Evolutionary conservation across 2,329 filamentous ascomycete species (phyloP).

Genomic region (Cytospora leucostoma): DNA sequence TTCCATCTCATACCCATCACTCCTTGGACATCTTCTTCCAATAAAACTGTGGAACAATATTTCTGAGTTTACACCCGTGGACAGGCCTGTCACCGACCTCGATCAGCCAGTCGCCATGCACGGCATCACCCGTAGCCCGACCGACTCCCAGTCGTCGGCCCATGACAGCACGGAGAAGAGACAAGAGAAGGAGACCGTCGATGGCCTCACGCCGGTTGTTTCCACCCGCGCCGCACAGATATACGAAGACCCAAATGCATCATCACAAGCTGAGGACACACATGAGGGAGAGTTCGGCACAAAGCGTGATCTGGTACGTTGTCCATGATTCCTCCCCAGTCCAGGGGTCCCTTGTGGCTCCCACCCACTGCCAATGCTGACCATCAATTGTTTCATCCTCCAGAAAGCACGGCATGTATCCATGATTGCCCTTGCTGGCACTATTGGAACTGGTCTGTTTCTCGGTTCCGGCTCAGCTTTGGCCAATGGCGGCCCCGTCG

Average conservation of each 20-base stretch:
- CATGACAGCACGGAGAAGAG: slow-evolving; percentile 18
- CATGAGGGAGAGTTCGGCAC: slow-evolving; percentile 26
- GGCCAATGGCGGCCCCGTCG: slow-evolving; percentile 60
- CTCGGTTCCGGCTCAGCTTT: slow-evolving; percentile 63
- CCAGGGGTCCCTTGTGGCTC: background rate
- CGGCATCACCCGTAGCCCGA: slow-evolving; percentile 18
- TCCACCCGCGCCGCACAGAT: slow-evolving; percentile 13
- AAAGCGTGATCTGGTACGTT: slow-evolving; percentile 25
- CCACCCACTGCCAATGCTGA: background rate
- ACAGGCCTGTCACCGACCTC: background rate
- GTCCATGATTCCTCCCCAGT: background rate
- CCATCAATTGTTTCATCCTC: too few relatives aligned
- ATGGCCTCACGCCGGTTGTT: slow-evolving; percentile 12
- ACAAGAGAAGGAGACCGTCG: slow-evolving; percentile 15
- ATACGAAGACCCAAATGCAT: slow-evolving; percentile 22
- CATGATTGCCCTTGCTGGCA: slow-evolving; percentile 45
- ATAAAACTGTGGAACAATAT: slow-evolving; percentile 2
- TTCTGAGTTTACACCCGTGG: background rate
- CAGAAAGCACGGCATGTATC: slow-evolving; percentile 32
- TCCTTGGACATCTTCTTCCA: background rate
- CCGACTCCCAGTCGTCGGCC: slow-evolving; percentile 15
- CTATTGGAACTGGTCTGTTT: slow-evolving; percentile 52
- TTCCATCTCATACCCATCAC: background rate
- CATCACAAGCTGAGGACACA: slow-evolving; percentile 20
- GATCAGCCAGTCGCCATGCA: slow-evolving; percentile 17